A percentile compares a stretch with the other conserved stretches of the same genome.
phyloP scores from a whole-genome alignment of 768 basidiomycete genomes.

The Boletus reticuloceps region DNA sequence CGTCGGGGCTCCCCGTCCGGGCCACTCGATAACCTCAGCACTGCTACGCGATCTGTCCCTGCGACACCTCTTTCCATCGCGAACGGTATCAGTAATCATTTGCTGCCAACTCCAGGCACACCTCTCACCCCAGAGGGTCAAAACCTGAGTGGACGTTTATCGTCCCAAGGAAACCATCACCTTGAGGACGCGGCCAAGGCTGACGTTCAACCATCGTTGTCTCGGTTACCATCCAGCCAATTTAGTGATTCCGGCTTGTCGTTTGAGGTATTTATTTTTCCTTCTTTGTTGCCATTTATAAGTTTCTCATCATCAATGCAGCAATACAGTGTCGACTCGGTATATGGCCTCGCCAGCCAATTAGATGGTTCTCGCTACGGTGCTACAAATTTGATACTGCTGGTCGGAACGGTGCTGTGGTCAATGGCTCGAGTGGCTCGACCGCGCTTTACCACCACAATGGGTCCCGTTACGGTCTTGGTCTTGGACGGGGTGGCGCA shows the following conservation, averaged over 20 bases:
- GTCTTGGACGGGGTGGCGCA: slow-evolving; percentile 52
- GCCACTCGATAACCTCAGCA: slow-evolving; percentile 56
- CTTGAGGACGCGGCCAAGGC: slow-evolving; percentile 48
- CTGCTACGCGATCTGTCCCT: slow-evolving; percentile 75
- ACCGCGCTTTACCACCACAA: slow-evolving; percentile 78
- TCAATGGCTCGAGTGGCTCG: slow-evolving; percentile 53
- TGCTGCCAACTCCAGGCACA: slow-evolving; percentile 62
- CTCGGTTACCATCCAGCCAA: slow-evolving; percentile 57
- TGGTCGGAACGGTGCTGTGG: slow-evolving; percentile 35
- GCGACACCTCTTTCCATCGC: slow-evolving; percentile 70
- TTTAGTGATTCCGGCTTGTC: slow-evolving; percentile 55
- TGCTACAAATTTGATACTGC: slow-evolving; percentile 56
- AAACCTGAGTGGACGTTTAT: slow-evolving; percentile 60
- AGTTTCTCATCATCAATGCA: slow-evolving; percentile 20
- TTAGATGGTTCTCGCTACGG: slow-evolving; percentile 55
- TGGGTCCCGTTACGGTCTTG: slow-evolving; percentile 72
- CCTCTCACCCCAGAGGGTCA: slow-evolving; percentile 63
- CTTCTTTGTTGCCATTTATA: slow-evolving; percentile 8
- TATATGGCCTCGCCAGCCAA: slow-evolving; percentile 45
- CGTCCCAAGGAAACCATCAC: slow-evolving; percentile 42
- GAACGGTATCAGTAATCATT: slow-evolving; percentile 42
- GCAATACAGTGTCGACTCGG: slow-evolving; percentile 59
- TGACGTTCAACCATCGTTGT: slow-evolving; percentile 72
- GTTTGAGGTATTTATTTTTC: slow-evolving; percentile 49
- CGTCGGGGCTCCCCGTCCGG: slow-evolving; percentile 75